These are phyloP conservation scores for Hansenula lynferdii DNA, from an alignment of 1,139 yeast genomes.

Conservation along the genomic window DNA sequence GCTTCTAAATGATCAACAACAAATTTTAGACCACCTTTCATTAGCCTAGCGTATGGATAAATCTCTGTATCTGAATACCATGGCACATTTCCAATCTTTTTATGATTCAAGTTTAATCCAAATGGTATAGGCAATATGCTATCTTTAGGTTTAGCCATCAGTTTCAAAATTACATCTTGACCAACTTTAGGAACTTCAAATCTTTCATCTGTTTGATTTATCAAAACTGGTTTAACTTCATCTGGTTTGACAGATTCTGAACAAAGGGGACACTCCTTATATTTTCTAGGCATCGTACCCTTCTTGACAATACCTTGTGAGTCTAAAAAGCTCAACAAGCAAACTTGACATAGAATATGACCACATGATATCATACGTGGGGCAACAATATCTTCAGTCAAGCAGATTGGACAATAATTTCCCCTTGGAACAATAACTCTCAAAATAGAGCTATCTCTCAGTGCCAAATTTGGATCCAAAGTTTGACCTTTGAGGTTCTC, in stretches of 20 bases:
- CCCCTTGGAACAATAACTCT: constrained; percentile 74
- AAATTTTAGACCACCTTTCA: constrained; percentile 58
- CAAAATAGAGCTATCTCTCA: constrained; percentile 56
- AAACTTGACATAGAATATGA: constrained; percentile 81
- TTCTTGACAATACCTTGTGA: constrained; percentile 39
- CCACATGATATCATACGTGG: constrained; percentile 97
- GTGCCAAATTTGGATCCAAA: constrained; percentile 70
- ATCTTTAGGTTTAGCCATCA: constrained; percentile 68
- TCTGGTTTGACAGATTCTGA: constrained; percentile 54
- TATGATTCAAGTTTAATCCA: constrained; percentile 29
- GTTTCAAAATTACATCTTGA: constrained; percentile 53
- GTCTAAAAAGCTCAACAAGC: constrained; percentile 68
- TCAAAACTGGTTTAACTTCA: constrained; percentile 67
- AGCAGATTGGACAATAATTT: constrained; percentile 86
- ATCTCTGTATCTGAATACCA: constrained; percentile 34
- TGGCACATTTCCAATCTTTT: constrained; percentile 34
- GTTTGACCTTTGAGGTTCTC: constrained; percentile 52
- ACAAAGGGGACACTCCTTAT: constrained; percentile 85
- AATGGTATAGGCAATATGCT: constrained; percentile 63
- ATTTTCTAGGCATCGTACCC: constrained; percentile 35
- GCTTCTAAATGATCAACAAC: constrained; percentile 46
- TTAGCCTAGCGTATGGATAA: constrained; percentile 49
- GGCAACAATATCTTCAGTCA: constrained; percentile 78
- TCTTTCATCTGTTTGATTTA: constrained; percentile 44
- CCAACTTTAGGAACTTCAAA: constrained; percentile 60